Percentiles rank a stretch among this genome's conserved stretches.
These are phyloP conservation scores for Pseudisothecium myosuroides DNA, from an alignment of 225 moss, liverwort and hornwort genomes.

Conservation along the genomic window DNA sequence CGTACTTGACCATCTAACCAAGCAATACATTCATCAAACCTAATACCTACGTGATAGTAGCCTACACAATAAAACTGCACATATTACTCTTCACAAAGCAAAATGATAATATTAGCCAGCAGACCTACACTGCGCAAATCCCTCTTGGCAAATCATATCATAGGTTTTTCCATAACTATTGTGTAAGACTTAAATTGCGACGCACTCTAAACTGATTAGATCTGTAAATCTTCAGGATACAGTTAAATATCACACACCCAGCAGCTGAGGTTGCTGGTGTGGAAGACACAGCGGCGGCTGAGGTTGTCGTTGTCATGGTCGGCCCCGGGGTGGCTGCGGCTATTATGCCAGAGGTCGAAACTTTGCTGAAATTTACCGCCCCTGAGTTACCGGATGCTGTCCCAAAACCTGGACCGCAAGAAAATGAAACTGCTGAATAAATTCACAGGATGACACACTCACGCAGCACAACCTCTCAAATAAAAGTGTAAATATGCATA, in stretches of 20 bases:
- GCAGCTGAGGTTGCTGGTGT: constrained; percentile 12
- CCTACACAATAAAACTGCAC: neutral
- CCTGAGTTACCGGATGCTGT: constrained; percentile 16
- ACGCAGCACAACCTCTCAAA: neutral
- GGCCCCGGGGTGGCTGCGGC: constrained; percentile 7
- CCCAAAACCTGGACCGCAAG: neutral
- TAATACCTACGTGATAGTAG: no score
- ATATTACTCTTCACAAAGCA: neutral
- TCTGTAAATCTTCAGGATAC: no score
- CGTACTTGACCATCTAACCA: no score
- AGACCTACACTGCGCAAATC: no score
- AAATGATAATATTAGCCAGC: neutral
- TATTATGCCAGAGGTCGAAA: constrained; percentile 15
- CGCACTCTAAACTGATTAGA: neutral
- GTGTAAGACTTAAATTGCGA: neutral
- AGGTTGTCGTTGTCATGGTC: neutral
- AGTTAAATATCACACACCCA: neutral
- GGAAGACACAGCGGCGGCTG: neutral
- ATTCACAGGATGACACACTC: neutral
- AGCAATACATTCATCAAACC: neutral
- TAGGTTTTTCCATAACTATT: neutral
- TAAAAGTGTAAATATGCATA: neutral
- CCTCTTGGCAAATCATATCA: neutral
- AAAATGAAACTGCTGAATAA: no score
- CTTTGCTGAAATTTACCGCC: constrained; percentile 45